Conservation (phyloP, 305 asterid species). For the Ruellia speciosa region DNA sequence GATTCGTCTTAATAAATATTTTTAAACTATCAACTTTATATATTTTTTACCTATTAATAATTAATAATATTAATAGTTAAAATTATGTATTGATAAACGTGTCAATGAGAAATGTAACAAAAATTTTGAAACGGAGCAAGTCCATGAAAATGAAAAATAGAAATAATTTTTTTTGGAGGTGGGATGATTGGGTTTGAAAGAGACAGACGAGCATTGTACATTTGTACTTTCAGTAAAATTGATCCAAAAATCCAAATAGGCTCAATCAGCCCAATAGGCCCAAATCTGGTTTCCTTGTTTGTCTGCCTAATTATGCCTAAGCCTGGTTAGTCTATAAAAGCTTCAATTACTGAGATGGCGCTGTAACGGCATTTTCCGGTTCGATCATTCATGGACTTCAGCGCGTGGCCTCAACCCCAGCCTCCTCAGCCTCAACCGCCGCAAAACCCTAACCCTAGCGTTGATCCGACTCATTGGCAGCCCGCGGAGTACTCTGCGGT, state of each 20-base stretch:
- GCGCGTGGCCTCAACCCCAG: conserved; percentile 14
- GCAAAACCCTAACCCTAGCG: conserved; percentile 27
- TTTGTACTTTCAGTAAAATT: too few species aligned
- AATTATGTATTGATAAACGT: too few species aligned
- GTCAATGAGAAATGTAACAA: too few species aligned
- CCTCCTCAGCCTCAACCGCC: conserved; percentile 20
- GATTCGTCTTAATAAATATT: too few species aligned
- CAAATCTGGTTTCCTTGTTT: neutral
- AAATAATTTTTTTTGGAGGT: too few species aligned
- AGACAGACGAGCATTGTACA: neutral
- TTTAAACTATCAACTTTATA: too few species aligned
- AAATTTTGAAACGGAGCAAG: too few species aligned
- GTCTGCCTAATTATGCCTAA: neutral
- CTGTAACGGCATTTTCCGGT: conserved; percentile 1
- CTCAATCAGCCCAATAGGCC: neutral
- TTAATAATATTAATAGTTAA: too few species aligned
- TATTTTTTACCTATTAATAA: too few species aligned
- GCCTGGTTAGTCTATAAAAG: too few species aligned
- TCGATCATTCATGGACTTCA: conserved; percentile 24
- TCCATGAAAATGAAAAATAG: too few species aligned
- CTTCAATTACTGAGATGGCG: conserved; percentile 4
- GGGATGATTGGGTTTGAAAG: too few species aligned
- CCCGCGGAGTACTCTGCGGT: conserved; percentile 12
- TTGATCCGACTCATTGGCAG: conserved; percentile 7
- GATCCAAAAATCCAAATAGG: neutral